Evolutionary conservation across 2,329 filamentous ascomycete genomes (phyloP), one percentile per base, ranked within the genome.

Genomic region (Monilinia aucupariae): DNA sequence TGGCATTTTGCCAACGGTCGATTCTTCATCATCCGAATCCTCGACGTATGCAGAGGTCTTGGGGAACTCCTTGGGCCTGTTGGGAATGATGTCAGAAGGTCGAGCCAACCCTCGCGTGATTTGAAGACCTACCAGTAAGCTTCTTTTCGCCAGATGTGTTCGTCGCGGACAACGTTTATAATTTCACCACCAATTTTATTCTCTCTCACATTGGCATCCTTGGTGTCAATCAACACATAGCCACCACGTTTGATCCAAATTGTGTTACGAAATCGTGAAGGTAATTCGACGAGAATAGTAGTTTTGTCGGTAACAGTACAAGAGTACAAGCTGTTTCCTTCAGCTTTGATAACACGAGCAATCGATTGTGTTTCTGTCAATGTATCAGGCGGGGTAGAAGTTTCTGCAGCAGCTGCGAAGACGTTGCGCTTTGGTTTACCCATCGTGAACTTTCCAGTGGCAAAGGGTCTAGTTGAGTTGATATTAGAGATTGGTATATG

Each of bases 161-260:
- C 92, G 72, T 97, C 91, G 45, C 91, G 82, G 45, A 97, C 92
- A 43, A 97, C 85, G 72, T 97, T 97, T 69, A 96, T 82, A 71
- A 99, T 97, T 75, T 96, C 91, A 17, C 93, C 94, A 59, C 84
- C 82, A 15, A 96, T 83, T 75, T 91, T 92, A 71, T 91, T 91
- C 51, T 88, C 87, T 59, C 86, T 78, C 30, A 82, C 85, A 34
- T 86, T 85, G 45, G 87, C 79, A 2, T 83, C 80, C 37, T 81
- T 80, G 30, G 84, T 88, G 68, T 97, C 90, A 17, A 96, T 82
- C 13, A 97, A 78, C 37, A 97, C 92, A 75, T 88, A 97, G 0
- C 91, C 91, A 37, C 92, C 90, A 22, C 91, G 86, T 76, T 90
- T 92, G 75, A 97, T 89, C 90, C 91, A 97, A 67, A 97, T 91